Base-by-base conservation (phyloP, 306 rosid genomes). In the Aeschynomene evenia region DNA sequence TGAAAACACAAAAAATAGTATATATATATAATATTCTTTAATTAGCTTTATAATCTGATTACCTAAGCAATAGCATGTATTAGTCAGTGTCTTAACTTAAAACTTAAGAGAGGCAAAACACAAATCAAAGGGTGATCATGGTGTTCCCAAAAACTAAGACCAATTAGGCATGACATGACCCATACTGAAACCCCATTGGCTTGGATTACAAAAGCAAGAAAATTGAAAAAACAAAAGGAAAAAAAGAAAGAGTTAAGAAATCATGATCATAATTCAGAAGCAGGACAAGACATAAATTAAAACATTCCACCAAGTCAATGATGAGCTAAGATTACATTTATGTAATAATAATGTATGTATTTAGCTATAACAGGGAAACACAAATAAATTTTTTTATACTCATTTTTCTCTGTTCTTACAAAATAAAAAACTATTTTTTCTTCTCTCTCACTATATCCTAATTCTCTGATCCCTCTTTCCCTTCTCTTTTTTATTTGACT, bases 141-240 rank as follows among this genome's bases (percentile, higher is more conserved):
- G 65, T 90, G 94, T 86, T 84, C 58, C 92, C 79, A 15, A 77
- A 80, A 78, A 75, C 24, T 55, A 79, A 70, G 79, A 81, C 73
- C 85, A 75, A 48, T 74, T 73, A 61, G 52, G 72, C 62, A 59
- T 24, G 85, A 80, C 70, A 77, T 3, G 78, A 86, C 86, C 55
- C 75, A 63, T 58, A 68, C 21, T 37, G 20, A 42, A 88, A 71
- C 59, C 82, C 78, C 76, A 82, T 85, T 86, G 88, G 91, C 71
- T 72, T 46, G 37, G 43, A 62, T 73, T 73, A 50, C 67, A 43
- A 76, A 83, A 73, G 79, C 52, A 69, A 68, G 46, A 60, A 42
- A 73, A 69, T 69, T 57, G 56, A 36, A 26, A 61, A 76, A 49
- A n/a, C n/a, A n/a, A n/a, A n/a, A n/a, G n/a, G n/a, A n/a, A n/a